phyloP scores from a whole-genome alignment of 78 protist species.

The Protostelium mycophagum region DNA sequence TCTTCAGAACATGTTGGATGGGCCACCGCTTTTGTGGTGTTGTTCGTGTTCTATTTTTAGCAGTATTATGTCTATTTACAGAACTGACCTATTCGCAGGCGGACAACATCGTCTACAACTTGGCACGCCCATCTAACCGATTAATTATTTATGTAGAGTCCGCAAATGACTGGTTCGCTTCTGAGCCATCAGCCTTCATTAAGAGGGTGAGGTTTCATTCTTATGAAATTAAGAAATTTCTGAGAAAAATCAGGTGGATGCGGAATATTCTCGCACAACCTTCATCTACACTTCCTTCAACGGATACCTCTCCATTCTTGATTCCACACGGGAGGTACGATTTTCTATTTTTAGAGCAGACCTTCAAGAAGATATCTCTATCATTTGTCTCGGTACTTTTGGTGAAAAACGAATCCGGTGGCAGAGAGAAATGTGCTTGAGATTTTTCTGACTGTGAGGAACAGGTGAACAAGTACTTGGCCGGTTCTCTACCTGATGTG shows the following conservation, averaged over 20 bases:
- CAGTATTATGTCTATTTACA: slow-evolving; percentile 12
- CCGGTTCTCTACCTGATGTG: slow-evolving; percentile 50
- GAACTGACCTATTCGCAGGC: neutral
- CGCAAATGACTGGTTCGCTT: slow-evolving; percentile 46
- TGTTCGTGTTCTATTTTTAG: no score
- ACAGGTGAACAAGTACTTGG: slow-evolving; percentile 29
- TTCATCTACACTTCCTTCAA: slow-evolving; percentile 57
- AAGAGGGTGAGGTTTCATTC: slow-evolving; percentile 13
- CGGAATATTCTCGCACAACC: slow-evolving; percentile 33
- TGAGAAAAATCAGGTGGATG: slow-evolving; percentile 21
- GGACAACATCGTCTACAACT: slow-evolving; percentile 15
- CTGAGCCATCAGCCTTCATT: slow-evolving; percentile 23
- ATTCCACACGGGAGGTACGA: slow-evolving; percentile 26
- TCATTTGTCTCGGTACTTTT: neutral
- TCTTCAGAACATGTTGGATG: no score
- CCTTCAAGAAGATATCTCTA: no score
- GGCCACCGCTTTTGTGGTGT: no score
- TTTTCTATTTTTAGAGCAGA: no score
- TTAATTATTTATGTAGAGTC: slow-evolving; percentile 45
- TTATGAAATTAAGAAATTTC: neutral
- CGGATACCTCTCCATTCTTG: slow-evolving; percentile 38
- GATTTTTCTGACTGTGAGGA: neutral
- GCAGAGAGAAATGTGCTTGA: neutral
- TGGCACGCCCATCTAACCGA: slow-evolving; percentile 38
- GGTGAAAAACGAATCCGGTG: neutral